Conservation (phyloP, 495 filamentous ascomycete genomes). For the Thermothielavioides terrestris region DNA sequence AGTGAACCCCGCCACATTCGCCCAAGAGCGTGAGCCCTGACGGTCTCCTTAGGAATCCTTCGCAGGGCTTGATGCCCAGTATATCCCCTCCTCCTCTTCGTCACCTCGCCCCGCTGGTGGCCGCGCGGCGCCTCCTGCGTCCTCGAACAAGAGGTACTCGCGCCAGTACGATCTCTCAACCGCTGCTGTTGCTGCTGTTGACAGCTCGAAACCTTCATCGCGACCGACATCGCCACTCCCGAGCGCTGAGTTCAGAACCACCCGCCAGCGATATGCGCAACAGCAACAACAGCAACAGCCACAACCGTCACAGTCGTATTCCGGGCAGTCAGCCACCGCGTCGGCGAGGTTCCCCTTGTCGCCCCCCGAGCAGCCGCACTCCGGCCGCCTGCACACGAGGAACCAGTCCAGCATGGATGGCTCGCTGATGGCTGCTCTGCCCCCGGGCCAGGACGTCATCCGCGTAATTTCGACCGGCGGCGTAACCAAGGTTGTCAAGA, state of each 20-base stretch:
- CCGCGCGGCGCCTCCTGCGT: slow-evolving; percentile 40
- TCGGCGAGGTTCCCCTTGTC: slow-evolving; percentile 31
- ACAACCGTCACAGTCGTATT: slow-evolving; percentile 30
- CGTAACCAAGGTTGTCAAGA: slow-evolving; percentile 83
- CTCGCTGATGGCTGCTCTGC: slow-evolving; percentile 70
- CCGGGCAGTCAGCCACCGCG: slow-evolving; percentile 22
- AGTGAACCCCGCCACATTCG: slow-evolving; percentile 14
- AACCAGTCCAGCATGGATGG: slow-evolving; percentile 70
- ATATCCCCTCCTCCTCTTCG: slow-evolving; percentile 58
- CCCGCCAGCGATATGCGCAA: slow-evolving; percentile 33
- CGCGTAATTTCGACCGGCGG: slow-evolving; percentile 85
- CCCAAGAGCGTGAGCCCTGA: slow-evolving; percentile 12
- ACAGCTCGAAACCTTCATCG: slow-evolving; percentile 48
- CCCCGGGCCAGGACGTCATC: slow-evolving; percentile 71
- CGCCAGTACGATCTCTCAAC: slow-evolving; percentile 48
- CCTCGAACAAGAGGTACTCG: slow-evolving; percentile 66
- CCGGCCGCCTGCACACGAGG: slow-evolving; percentile 46
- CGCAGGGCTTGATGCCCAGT: slow-evolving; percentile 52
- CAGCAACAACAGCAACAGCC: too few relatives aligned
- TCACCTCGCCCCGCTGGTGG: slow-evolving; percentile 54
- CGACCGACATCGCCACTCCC: slow-evolving; percentile 65
- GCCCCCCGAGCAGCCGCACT: slow-evolving; percentile 28
- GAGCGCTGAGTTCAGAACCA: slow-evolving; percentile 42
- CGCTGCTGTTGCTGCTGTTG: slow-evolving; percentile 28
- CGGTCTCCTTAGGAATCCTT: slow-evolving; percentile 49